These are phyloP conservation scores for Kwoniella shivajii DNA, from an alignment of 1,284 basidiomycete species.

Conservation along the genomic window DNA sequence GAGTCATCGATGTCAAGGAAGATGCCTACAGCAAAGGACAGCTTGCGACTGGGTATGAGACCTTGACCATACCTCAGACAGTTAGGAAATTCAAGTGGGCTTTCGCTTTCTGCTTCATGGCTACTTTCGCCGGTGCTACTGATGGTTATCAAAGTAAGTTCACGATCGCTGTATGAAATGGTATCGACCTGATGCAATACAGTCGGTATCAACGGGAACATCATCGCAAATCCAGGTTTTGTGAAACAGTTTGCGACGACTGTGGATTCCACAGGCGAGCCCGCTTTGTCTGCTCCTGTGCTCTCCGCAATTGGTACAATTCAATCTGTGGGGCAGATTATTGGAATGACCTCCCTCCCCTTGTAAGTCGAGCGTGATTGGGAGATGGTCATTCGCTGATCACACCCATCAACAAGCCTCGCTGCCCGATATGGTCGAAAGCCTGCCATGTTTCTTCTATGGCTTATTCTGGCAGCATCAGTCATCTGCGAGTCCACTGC, in stretches of 20 bases:
- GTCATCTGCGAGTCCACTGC: conserved; percentile 27
- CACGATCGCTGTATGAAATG: background rate
- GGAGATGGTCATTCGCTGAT: background rate
- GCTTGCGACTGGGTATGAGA: conserved; percentile 27
- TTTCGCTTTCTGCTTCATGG: conserved; percentile 23
- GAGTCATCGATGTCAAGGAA: conserved; percentile 3
- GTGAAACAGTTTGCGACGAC: conserved; percentile 26
- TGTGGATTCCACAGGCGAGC: conserved; percentile 13
- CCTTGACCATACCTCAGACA: conserved; percentile 17
- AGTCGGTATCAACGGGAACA: conserved; percentile 34
- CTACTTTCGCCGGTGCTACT: conserved; percentile 30
- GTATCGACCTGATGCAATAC: background rate
- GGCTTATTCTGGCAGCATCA: conserved; percentile 18
- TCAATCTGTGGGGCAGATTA: conserved; percentile 33
- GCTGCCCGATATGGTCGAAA: conserved; percentile 23
- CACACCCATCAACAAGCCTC: conserved; percentile 10
- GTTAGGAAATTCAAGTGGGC: conserved; percentile 28
- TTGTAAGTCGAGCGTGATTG: conserved; percentile 14
- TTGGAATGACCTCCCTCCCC: conserved; percentile 30
- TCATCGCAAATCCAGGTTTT: conserved; percentile 34
- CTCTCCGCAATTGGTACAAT: conserved; percentile 30
- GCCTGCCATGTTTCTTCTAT: conserved; percentile 23
- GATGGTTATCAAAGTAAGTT: conserved; percentile 33
- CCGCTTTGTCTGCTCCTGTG: conserved; percentile 22
- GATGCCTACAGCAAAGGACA: conserved; percentile 25